These are phyloP conservation scores for Citrus australasica DNA, from an alignment of 345 rosid species.

Conservation along the genomic window DNA sequence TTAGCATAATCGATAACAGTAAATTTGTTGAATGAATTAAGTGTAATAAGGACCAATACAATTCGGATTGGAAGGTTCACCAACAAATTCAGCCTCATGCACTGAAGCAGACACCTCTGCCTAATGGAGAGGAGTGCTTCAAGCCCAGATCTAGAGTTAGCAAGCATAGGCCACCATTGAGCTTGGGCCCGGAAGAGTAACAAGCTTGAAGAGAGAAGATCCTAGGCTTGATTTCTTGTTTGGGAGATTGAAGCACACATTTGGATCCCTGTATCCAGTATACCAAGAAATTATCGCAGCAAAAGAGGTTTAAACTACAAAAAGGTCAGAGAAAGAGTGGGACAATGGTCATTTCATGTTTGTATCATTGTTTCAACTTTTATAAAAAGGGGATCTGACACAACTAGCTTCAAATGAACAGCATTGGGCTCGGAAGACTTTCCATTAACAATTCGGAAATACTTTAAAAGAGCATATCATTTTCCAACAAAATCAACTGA, in stretches of 20 bases:
- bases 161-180: constrained; percentile 37
- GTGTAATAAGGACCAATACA: constrained; percentile 4
- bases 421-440: not conserved
- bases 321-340: constrained; percentile 11
- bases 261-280: constrained; percentile 67
- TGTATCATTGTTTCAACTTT: not conserved
- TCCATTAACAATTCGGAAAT: not conserved
- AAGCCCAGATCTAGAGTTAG: constrained; percentile 32
- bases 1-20: not conserved
- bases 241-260: constrained; percentile 49
- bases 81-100: constrained; percentile 43
- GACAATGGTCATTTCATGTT: not conserved
- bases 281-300: constrained; percentile 39
- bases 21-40: not conserved
- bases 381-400: not conserved
- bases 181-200: constrained; percentile 40
- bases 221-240: constrained; percentile 43
- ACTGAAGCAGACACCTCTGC: constrained; percentile 48
- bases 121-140: constrained; percentile 29
- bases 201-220: constrained; percentile 42
- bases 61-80: constrained; percentile 37
- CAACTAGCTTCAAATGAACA: not conserved
- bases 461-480: not conserved
- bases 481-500: not conserved
- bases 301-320: constrained; percentile 23